phyloP scores from a whole-genome alignment of 495 filamentous ascomycete species.

The Talaromyces ruber region DNA sequence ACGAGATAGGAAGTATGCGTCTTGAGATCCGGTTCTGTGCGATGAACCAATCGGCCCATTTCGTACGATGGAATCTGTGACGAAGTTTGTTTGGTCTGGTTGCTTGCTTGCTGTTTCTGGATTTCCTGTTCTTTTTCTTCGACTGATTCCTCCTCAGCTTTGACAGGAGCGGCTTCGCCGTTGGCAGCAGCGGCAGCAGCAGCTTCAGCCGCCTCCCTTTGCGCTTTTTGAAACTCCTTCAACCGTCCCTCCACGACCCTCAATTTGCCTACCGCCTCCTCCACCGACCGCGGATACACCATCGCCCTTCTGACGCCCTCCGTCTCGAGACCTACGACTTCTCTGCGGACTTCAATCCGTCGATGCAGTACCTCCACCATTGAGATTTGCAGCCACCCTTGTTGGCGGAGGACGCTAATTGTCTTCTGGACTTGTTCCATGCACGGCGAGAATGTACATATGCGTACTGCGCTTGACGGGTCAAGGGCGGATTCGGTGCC shows the following conservation, averaged over 20 bases:
- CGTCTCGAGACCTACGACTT: constrained; percentile 59
- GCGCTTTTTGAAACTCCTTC: constrained; percentile 41
- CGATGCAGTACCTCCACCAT: constrained; percentile 81
- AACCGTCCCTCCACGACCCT: constrained; percentile 62
- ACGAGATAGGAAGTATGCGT: constrained; percentile 92
- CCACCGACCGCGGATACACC: constrained; percentile 55
- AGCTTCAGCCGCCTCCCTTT: constrained; percentile 9
- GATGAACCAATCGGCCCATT: constrained; percentile 67
- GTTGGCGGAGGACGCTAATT: constrained; percentile 62
- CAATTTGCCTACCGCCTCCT: constrained; percentile 66
- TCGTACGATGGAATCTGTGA: constrained; percentile 27
- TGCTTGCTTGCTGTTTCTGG: constrained; percentile 9
- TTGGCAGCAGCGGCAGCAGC: constrained; percentile 3
- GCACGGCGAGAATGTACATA: constrained; percentile 94
- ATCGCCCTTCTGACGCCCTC: constrained; percentile 52
- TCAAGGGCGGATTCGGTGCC: constrained; percentile 55
- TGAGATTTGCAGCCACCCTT: constrained; percentile 83
- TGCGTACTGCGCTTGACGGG: constrained; percentile 51
- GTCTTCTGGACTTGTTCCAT: constrained; percentile 91
- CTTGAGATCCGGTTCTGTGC: constrained; percentile 82
- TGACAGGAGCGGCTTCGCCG: not conserved
- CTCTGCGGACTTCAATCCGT: constrained; percentile 71
- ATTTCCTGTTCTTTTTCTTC: not conserved
- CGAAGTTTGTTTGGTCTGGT: not conserved
- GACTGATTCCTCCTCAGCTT: not conserved